phyloP scores from a whole-genome alignment of 352 stramenopile species.

The Pythium apleroticum region DNA sequence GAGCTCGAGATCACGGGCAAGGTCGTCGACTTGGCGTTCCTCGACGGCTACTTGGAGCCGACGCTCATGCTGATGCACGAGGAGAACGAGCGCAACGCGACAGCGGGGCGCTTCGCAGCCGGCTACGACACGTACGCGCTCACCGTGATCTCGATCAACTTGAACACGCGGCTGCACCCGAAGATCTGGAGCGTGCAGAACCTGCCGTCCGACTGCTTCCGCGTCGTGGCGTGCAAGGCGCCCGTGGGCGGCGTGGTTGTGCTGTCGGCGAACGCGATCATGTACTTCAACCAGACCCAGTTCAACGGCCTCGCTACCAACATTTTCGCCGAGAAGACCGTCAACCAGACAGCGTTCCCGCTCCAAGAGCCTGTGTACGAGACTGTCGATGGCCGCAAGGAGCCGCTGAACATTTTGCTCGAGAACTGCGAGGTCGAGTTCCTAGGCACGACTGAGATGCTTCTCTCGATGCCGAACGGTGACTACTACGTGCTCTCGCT shows the following conservation, averaged over 20 bases:
- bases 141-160: constrained; percentile 86
- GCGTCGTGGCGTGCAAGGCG: constrained; percentile 66
- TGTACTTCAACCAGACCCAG: constrained; percentile 90
- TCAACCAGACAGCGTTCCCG: constrained; percentile 71
- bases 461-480: constrained; percentile 59
- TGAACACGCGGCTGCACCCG: constrained; percentile 81
- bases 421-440: constrained; percentile 74
- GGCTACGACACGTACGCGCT: constrained; percentile 84
- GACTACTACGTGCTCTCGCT: constrained; percentile 66
- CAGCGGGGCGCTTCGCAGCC: constrained; percentile 57
- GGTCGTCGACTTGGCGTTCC: constrained; percentile 77
- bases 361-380: constrained; percentile 66
- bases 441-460: constrained; percentile 63
- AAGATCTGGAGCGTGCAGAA: constrained; percentile 88
- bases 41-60: constrained; percentile 84
- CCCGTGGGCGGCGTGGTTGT: constrained; percentile 77
- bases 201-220: constrained; percentile 77
- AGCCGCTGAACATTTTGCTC: constrained; percentile 55
- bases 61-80: constrained; percentile 87
- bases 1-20: constrained; percentile 79
- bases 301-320: constrained; percentile 77
- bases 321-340: constrained; percentile 68
- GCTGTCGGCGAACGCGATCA: constrained; percentile 72
- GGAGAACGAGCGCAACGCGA: constrained; percentile 77
- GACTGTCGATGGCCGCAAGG: constrained; percentile 46